Conservation (phyloP, 768 basidiomycete species). For the Hygrophorus pudorinus region DNA sequence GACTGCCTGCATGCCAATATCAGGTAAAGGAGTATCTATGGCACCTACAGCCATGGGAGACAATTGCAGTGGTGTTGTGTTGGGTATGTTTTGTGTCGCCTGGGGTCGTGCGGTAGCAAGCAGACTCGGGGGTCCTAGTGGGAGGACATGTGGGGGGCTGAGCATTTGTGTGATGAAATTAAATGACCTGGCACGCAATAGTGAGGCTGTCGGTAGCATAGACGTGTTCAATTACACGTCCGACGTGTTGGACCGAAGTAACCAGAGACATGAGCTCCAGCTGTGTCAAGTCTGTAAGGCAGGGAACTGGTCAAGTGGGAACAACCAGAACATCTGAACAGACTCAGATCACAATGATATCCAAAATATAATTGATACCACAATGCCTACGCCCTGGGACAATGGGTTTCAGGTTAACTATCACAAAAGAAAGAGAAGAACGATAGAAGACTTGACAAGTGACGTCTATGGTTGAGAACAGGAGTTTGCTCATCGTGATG, state of each 20-base stretch:
- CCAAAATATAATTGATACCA: not conserved
- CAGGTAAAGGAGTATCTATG: too few relatives aligned
- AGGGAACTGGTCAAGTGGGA: constrained; percentile 43
- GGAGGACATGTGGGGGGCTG: too few relatives aligned
- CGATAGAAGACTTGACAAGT: constrained; percentile 68
- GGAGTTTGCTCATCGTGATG: constrained; percentile 17
- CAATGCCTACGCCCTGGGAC: constrained; percentile 81
- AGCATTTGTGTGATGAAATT: too few relatives aligned
- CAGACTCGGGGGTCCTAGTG: too few relatives aligned
- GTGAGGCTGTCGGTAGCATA: constrained; percentile 82
- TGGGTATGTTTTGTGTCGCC: too few relatives aligned
- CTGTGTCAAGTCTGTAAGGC: constrained; percentile 46
- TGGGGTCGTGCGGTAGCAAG: too few relatives aligned
- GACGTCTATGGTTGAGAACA: constrained; percentile 78
- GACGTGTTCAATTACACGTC: constrained; percentile 66
- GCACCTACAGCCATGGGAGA: too few relatives aligned
- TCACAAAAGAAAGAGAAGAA: constrained; percentile 61
- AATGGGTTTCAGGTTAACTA: constrained; percentile 93
- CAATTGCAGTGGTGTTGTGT: too few relatives aligned
- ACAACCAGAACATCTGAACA: constrained; percentile 51
- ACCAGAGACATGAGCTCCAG: constrained; percentile 76
- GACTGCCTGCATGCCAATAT: too few relatives aligned
- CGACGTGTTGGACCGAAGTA: constrained; percentile 67
- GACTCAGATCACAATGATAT: too few relatives aligned
- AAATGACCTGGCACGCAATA: constrained; percentile 74